Conservation (phyloP, 768 basidiomycete genomes). For the Amanita jacksonii region DNA sequence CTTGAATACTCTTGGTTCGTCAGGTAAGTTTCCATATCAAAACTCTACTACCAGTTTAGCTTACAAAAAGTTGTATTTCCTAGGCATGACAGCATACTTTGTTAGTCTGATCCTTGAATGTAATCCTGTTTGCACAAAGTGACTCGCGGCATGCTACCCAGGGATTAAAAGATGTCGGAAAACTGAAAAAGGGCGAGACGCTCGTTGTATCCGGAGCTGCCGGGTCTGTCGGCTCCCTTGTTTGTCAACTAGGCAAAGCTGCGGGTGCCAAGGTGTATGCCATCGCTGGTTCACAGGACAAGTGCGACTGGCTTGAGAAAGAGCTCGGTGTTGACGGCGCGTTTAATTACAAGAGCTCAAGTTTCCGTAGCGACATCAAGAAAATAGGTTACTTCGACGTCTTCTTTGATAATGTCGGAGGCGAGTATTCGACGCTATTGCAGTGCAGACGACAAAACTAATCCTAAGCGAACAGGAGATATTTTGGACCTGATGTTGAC, state of each 20-base stretch:
- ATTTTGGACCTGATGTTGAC: constrained; percentile 73
- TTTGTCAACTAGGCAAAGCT: constrained; percentile 76
- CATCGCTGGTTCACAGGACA: constrained; percentile 78
- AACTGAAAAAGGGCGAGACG: constrained; percentile 76
- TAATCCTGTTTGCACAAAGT: neutral
- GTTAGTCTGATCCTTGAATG: constrained; percentile 32
- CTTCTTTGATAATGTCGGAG: constrained; percentile 78
- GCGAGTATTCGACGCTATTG: constrained; percentile 17
- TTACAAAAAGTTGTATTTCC: neutral
- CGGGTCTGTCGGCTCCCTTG: constrained; percentile 79
- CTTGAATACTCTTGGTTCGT: constrained; percentile 66
- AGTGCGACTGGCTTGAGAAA: constrained; percentile 77
- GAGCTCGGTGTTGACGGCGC: constrained; percentile 78
- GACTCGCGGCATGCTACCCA: constrained; percentile 20
- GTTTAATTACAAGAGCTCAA: constrained; percentile 78
- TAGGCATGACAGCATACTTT: constrained; percentile 86
- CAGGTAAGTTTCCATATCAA: constrained; percentile 42
- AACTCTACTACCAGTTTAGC: neutral
- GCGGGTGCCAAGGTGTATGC: constrained; percentile 77
- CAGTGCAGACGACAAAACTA: constrained; percentile 9
- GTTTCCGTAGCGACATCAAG: constrained; percentile 67
- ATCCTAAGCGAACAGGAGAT: constrained; percentile 39
- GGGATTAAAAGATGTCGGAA: constrained; percentile 77
- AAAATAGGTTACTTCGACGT: constrained; percentile 73
- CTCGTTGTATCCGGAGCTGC: constrained; percentile 87